Evolutionary conservation across 177 flowering plant genomes (phyloP).

Genomic region (Telopea speciosissima): DNA sequence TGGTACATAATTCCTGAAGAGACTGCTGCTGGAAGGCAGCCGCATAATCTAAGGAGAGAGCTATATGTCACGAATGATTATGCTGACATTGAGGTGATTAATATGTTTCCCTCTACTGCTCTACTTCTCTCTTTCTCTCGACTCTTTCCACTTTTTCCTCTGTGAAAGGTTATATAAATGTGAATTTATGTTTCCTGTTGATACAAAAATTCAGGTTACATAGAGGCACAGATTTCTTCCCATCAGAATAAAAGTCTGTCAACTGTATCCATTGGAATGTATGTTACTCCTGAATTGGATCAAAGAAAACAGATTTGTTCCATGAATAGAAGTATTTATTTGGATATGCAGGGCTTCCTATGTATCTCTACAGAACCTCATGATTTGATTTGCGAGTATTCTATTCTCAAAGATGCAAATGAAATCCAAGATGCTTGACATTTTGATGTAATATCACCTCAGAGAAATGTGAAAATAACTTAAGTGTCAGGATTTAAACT

Average conservation of each 20-base stretch:
- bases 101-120: neutral
- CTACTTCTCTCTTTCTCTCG: neutral
- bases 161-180: neutral
- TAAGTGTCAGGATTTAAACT: neutral
- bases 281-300: neutral
- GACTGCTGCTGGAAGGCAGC: slow-evolving; percentile 83
- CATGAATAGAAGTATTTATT: neutral
- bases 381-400: neutral
- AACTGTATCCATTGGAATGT: neutral
- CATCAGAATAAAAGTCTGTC: neutral
- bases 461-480: neutral
- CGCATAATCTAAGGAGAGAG: slow-evolving; percentile 88
- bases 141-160: neutral
- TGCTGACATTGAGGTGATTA: slow-evolving; percentile 75
- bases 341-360: neutral
- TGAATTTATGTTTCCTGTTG: neutral
- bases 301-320: too few species aligned
- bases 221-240: neutral
- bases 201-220: neutral
- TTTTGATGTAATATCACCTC: neutral
- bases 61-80: slow-evolving; percentile 78
- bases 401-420: neutral
- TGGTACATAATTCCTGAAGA: slow-evolving; percentile 97
- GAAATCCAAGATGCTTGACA: neutral
- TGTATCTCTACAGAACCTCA: neutral